Evolutionary conservation across 2,329 filamentous ascomycete genomes (phyloP).

Genomic region (Fusarium sp.): DNA sequence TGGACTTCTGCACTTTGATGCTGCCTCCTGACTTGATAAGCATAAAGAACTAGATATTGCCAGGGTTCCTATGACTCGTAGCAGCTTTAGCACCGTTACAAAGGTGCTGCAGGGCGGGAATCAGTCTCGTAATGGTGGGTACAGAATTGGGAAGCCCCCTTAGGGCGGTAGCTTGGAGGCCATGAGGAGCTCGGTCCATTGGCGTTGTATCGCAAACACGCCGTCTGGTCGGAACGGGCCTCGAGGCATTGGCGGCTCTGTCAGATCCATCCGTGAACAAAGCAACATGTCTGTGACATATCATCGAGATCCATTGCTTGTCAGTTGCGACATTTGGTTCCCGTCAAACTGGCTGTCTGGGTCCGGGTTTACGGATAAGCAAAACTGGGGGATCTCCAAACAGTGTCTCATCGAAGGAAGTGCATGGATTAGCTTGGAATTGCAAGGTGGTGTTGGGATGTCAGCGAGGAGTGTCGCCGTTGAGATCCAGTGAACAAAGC

Average conservation of each 20-base stretch:
- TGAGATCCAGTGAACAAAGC: background rate
- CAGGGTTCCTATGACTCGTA: background rate
- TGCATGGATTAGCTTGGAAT: background rate
- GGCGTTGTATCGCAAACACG: background rate
- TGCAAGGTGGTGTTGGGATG: background rate
- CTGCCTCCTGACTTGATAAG: background rate
- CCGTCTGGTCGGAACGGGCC: background rate
- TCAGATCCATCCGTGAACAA: background rate
- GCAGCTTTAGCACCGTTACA: background rate
- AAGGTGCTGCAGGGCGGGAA: background rate
- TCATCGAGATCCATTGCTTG: background rate
- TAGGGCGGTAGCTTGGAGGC: background rate
- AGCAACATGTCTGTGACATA: background rate
- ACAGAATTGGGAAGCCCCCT: background rate
- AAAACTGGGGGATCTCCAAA: background rate
- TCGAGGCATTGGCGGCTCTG: background rate
- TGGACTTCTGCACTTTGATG: background rate
- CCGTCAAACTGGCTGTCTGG: background rate
- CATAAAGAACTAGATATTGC: background rate
- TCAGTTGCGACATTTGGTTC: background rate
- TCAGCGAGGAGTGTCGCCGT: background rate
- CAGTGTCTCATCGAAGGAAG: background rate
- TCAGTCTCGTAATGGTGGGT: background rate
- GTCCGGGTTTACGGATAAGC: background rate
- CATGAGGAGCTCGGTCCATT: background rate